phyloP scores from a whole-genome alignment of 306 rosid species.

The Dalbergia cochinchinensis region DNA sequence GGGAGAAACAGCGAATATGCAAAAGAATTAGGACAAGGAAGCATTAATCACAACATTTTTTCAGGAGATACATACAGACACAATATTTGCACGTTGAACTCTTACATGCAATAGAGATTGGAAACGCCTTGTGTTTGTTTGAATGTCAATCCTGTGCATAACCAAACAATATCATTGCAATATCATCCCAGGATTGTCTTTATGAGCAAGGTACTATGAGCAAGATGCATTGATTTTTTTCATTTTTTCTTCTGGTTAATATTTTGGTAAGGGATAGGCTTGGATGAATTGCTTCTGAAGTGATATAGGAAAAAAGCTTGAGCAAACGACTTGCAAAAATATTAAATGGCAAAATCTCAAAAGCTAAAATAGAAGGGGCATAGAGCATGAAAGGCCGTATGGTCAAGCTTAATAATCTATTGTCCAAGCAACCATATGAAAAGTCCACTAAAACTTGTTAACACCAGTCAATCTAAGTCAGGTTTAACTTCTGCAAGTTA shows the following conservation, averaged over 20 bases:
- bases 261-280: constrained; percentile 18
- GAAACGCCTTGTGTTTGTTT: constrained; percentile 82
- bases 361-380: neutral
- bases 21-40: constrained; percentile 28
- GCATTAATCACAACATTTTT: constrained; percentile 15
- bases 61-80: constrained; percentile 24
- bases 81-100: constrained; percentile 34
- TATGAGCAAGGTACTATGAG: constrained; percentile 18
- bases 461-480: constrained; percentile 33
- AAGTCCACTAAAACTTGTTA: neutral
- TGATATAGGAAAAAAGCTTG: constrained; percentile 21
- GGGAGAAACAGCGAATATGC: constrained; percentile 39
- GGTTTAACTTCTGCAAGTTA: constrained; percentile 15
- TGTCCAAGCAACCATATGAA: constrained; percentile 15
- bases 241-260: neutral
- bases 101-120: constrained; percentile 86
- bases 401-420: neutral
- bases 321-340: too few species aligned
- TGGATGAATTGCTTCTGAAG: constrained; percentile 21
- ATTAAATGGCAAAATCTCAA: neutral
- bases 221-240: neutral
- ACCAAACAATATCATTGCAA: constrained; percentile 29
- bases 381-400: constrained; percentile 11
- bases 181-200: constrained; percentile 25
- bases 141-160: constrained; percentile 90